A percentile compares a stretch with the other conserved stretches of the same genome.
Evolutionary conservation across 768 basidiomycete species (phyloP).

Genomic region (Amanita rimosa): DNA sequence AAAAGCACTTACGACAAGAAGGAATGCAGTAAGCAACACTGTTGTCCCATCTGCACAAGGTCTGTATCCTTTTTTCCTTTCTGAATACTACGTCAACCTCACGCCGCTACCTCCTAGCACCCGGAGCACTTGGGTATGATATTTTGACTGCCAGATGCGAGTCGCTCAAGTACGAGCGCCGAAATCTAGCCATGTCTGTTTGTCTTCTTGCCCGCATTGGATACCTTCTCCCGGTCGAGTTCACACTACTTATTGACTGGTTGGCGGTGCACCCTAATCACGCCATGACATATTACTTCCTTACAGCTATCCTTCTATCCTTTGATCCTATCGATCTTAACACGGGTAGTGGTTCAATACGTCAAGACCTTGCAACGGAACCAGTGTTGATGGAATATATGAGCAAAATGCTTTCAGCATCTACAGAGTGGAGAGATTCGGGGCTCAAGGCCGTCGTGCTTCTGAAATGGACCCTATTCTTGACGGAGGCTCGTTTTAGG

Average conservation of each 20-base stretch:
- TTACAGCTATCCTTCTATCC: conserved; percentile 50
- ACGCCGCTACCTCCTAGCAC: conserved; percentile 18
- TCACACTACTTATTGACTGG: conserved; percentile 63
- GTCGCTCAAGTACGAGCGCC: conserved; percentile 65
- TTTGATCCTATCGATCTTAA: conserved; percentile 58
- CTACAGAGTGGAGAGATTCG: conserved; percentile 54
- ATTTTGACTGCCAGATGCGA: conserved; percentile 59
- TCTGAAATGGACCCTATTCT: conserved; percentile 84
- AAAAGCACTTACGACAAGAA: conserved; percentile 44
- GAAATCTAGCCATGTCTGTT: conserved; percentile 52
- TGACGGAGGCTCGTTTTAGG: conserved; percentile 64
- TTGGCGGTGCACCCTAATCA: conserved; percentile 55
- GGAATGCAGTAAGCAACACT: conserved; percentile 55
- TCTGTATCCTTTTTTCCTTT: conserved; percentile 17
- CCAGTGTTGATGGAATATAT: conserved; percentile 39
- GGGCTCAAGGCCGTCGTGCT: conserved; percentile 62
- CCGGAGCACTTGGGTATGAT: conserved; percentile 48
- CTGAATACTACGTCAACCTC: background rate
- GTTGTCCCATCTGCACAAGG: conserved; percentile 44
- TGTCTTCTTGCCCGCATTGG: conserved; percentile 55
- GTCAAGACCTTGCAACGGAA: conserved; percentile 38
- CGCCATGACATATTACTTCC: conserved; percentile 55
- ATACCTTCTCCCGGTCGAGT: conserved; percentile 44
- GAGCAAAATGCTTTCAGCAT: conserved; percentile 41
- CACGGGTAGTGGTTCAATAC: conserved; percentile 29